These are phyloP conservation scores for Balansia obtecta DNA, from an alignment of 2,329 filamentous ascomycete genomes.

Conservation along the genomic window DNA sequence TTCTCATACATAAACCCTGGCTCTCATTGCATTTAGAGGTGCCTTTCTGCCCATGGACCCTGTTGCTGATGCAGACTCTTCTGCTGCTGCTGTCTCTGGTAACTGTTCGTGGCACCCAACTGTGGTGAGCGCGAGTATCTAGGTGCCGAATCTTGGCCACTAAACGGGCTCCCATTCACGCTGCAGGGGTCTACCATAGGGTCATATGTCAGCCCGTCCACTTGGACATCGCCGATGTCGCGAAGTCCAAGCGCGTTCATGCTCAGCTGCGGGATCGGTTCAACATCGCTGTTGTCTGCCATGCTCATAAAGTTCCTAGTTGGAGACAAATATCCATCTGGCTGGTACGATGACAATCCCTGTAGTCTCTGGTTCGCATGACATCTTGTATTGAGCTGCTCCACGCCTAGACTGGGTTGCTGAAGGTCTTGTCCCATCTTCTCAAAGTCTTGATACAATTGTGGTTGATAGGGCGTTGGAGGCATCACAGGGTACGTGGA, in stretches of 20 bases:
- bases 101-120: slow-evolving; percentile 9
- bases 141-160: slow-evolving; percentile 23
- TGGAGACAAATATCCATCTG: slow-evolving; percentile 13
- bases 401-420: slow-evolving; percentile 14
- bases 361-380: slow-evolving; percentile 13
- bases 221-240: slow-evolving; percentile 12
- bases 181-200: slow-evolving; percentile 20
- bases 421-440: slow-evolving; percentile 16
- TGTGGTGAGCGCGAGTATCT: slow-evolving; percentile 24
- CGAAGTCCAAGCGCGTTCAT: slow-evolving; percentile 22
- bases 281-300: slow-evolving; percentile 14
- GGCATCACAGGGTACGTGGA: slow-evolving; percentile 16
- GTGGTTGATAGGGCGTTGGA: slow-evolving; percentile 14
- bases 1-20: not conserved
- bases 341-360: slow-evolving; percentile 12
- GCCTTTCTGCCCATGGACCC: slow-evolving; percentile 14
- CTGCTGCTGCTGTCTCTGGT: slow-evolving; percentile 2
- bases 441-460: slow-evolving; percentile 17
- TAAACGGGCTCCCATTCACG: slow-evolving; percentile 23
- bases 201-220: slow-evolving; percentile 19
- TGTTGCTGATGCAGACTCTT: slow-evolving; percentile 3
- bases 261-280: slow-evolving; percentile 17
- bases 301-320: slow-evolving; percentile 15
- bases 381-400: slow-evolving; percentile 15
- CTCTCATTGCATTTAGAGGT: slow-evolving; percentile 9